Base-by-base conservation (phyloP, 371 early-diverging fungal genomes). In the Mucor indicus region DNA sequence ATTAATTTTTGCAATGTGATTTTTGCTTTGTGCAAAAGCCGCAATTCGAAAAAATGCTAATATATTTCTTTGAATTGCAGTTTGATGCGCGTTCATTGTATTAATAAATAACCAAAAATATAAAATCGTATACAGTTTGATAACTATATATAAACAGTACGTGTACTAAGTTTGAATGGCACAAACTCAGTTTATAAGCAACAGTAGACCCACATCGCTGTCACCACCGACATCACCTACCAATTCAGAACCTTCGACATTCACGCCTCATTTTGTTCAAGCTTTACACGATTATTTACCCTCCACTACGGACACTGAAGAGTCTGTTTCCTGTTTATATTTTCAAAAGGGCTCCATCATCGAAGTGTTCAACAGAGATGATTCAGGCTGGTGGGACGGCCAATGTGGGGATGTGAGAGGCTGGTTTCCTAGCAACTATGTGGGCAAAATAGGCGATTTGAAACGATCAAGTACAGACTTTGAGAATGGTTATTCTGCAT, bases 321-420 rank as follows among this genome's bases (percentile, higher is more conserved):
- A 72, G 15, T 48, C 64, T 3, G 70, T 60, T 2, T 61, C 63
- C 6, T 75, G 72, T 27, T 33, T 75, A 15, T 69, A 65, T 39
- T 75, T 75, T 20, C 61, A 61, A 24, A 67, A 69, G 32, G 77
- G 77, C 5, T 57, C 72, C 22, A 77, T 74, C 57, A 77, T 77
- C 32, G 72, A 77, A 58, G 75, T 77, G 0, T 67, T 72, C 29
- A 72, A 65, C 36, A 50, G 72, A 45, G 74, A 74, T 32, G 49
- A 55, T 30, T 74, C 74, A 44, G 77, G 77, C 13, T 77, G 77
- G 77, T 77, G 77, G 77, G 77, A 77, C 47, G 77, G 77, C n/a
- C 44, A 57, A 17, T 67, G 61, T 15, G 64, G 61, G 36, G 68
- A 69, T 41, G 48, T 63, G 7, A 55, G 77, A 46, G 77, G 77